These are phyloP conservation scores for Prunus yedoensis DNA, from an alignment of 331 rosid species.

Conservation along the genomic window DNA sequence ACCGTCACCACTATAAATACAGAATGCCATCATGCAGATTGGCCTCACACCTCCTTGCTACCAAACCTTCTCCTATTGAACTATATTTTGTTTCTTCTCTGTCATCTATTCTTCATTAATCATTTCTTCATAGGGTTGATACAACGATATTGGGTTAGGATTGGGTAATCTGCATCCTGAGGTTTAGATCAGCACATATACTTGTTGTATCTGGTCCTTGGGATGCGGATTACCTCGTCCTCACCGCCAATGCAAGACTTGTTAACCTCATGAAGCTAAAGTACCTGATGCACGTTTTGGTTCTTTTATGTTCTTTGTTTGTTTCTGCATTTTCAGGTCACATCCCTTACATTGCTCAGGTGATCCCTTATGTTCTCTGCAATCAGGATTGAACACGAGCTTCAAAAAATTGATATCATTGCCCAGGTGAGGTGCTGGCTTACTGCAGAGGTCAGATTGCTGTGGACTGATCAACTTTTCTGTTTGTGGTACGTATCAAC, in stretches of 20 bases:
- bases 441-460: background rate
- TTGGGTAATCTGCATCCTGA: constrained; percentile 78
- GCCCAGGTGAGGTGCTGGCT: background rate
- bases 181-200: constrained; percentile 38
- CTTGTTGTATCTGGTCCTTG: constrained; percentile 43
- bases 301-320: background rate
- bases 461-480: constrained; percentile 3
- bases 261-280: constrained; percentile 11
- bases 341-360: background rate
- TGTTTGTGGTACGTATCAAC: background rate
- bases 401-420: background rate
- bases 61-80: constrained; percentile 17
- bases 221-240: constrained; percentile 61
- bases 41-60: constrained; percentile 29
- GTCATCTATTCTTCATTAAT: background rate
- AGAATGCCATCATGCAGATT: constrained; percentile 16
- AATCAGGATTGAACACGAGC: background rate
- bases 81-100: background rate
- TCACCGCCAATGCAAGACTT: constrained; percentile 39
- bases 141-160: constrained; percentile 51
- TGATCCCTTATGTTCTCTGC: background rate
- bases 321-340: constrained; percentile 18
- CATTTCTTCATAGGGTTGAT: constrained; percentile 15
- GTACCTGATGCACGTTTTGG: background rate
- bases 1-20: constrained; percentile 44